phyloP scores from a whole-genome alignment of 306 rosid genomes.

The Cucumis hystrix region DNA sequence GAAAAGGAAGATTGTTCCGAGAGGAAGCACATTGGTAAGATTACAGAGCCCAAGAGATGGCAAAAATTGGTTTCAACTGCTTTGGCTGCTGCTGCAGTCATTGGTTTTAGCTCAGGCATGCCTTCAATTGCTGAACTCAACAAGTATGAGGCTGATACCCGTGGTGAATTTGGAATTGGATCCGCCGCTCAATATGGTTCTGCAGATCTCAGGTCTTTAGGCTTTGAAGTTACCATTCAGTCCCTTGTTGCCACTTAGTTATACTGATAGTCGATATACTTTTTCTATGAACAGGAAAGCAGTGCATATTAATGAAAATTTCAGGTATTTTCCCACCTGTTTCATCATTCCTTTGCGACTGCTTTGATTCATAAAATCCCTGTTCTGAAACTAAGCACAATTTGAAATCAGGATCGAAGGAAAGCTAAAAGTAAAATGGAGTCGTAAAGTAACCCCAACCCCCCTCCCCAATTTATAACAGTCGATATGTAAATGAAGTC shows the following conservation, averaged over 20 bases:
- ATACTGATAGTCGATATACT: neutral
- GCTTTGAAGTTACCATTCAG: neutral
- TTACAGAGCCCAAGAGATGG: slow-evolving; percentile 36
- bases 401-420: neutral
- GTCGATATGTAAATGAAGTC: neutral
- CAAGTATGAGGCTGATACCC: slow-evolving; percentile 59
- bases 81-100: slow-evolving; percentile 43
- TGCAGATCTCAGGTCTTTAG: slow-evolving; percentile 67
- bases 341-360: neutral
- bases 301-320: slow-evolving; percentile 82
- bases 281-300: slow-evolving; percentile 44
- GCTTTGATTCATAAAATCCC: neutral
- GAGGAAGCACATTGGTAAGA: slow-evolving; percentile 10
- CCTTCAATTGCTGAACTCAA: slow-evolving; percentile 85
- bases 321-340: slow-evolving; percentile 38
- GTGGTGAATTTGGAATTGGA: slow-evolving; percentile 92
- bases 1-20: slow-evolving; percentile 24
- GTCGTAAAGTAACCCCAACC: neutral
- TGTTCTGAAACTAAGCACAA: neutral
- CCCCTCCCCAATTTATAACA: neutral
- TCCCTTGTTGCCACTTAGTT: neutral
- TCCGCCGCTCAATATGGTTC: slow-evolving; percentile 94
- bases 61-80: slow-evolving; percentile 44
- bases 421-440: neutral
- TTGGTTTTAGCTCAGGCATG: slow-evolving; percentile 46